Conservation (phyloP, 2,329 filamentous ascomycete genomes). For the Fusarium sp. region DNA sequence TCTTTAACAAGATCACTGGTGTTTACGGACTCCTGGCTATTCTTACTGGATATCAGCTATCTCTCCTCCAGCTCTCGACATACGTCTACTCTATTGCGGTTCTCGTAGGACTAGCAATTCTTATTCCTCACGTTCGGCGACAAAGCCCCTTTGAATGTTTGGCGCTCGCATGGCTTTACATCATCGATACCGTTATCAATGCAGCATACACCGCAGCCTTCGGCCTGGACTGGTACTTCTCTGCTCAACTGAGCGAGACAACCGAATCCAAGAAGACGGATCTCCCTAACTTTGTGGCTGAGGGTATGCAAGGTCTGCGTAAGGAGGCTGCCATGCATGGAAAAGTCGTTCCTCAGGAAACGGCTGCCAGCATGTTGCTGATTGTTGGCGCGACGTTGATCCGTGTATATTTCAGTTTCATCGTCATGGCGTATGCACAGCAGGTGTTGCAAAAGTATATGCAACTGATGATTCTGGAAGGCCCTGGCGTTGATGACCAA, state of each 20-base stretch:
- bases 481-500: constrained; percentile 55
- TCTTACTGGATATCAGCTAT: constrained; percentile 85
- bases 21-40: constrained; percentile 90
- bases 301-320: constrained; percentile 48
- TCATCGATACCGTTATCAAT: constrained; percentile 84
- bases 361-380: constrained; percentile 78
- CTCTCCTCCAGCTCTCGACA: constrained; percentile 85
- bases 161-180: constrained; percentile 84
- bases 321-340: constrained; percentile 48
- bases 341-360: constrained; percentile 62
- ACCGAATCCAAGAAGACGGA: constrained; percentile 35
- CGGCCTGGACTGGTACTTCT: constrained; percentile 85
- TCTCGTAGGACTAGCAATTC: constrained; percentile 72
- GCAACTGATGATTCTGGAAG: constrained; percentile 58
- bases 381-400: constrained; percentile 78
- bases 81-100: constrained; percentile 86
- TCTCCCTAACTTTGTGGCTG: constrained; percentile 42
- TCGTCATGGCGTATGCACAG: constrained; percentile 85
- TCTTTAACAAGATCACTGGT: constrained; percentile 93
- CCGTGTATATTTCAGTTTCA: constrained; percentile 82
- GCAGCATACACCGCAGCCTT: constrained; percentile 84
- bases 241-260: constrained; percentile 62
- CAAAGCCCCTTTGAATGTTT: constrained; percentile 83
- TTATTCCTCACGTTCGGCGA: constrained; percentile 82
- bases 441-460: constrained; percentile 76